Evolutionary conservation across 2,329 filamentous ascomycete genomes (phyloP).

Genomic region (Ciborinia camelliae): DNA sequence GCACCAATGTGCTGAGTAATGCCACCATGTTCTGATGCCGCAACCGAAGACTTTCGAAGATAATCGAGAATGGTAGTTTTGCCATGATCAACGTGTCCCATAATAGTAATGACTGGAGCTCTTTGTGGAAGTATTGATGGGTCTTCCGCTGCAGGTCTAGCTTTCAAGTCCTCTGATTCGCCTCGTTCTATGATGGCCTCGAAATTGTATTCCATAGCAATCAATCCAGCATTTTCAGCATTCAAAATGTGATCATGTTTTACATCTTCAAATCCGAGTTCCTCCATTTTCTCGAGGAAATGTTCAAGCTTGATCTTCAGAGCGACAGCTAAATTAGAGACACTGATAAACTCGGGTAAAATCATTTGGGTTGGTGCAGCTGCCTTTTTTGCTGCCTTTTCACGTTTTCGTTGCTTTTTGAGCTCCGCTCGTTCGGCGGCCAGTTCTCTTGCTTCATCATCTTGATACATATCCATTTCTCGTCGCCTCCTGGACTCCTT

Average conservation of each 20-base stretch:
- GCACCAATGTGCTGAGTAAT: slow-evolving; percentile 99
- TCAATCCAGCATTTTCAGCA: slow-evolving; percentile 82
- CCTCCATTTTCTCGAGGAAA: slow-evolving; percentile 72
- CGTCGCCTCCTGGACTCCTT: slow-evolving; percentile 35
- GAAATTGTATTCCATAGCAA: slow-evolving; percentile 89
- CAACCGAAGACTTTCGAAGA: slow-evolving; percentile 87
- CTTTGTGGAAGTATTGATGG: slow-evolving; percentile 64
- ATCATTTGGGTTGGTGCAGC: slow-evolving; percentile 59
- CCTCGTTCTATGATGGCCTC: slow-evolving; percentile 73
- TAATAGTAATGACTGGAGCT: slow-evolving; percentile 95
- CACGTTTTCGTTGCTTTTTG: slow-evolving; percentile 42
- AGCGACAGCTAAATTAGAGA: slow-evolving; percentile 74
- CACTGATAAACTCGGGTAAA: slow-evolving; percentile 86
- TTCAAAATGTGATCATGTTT: slow-evolving; percentile 82
- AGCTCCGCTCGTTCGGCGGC: slow-evolving; percentile 42
- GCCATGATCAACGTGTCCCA: slow-evolving; percentile 98
- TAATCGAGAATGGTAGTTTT: slow-evolving; percentile 97
- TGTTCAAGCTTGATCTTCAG: slow-evolving; percentile 66
- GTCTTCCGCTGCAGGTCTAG: slow-evolving; percentile 67
- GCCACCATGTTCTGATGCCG: slow-evolving; percentile 86
- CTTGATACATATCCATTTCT: slow-evolving; percentile 27
- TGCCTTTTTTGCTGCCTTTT: slow-evolving; percentile 43
- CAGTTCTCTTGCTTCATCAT: slow-evolving; percentile 34
- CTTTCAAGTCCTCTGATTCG: slow-evolving; percentile 65
- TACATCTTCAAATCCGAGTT: slow-evolving; percentile 87